phyloP scores from a whole-genome alignment of 768 basidiomycete species.

The Boletus bicolor region DNA sequence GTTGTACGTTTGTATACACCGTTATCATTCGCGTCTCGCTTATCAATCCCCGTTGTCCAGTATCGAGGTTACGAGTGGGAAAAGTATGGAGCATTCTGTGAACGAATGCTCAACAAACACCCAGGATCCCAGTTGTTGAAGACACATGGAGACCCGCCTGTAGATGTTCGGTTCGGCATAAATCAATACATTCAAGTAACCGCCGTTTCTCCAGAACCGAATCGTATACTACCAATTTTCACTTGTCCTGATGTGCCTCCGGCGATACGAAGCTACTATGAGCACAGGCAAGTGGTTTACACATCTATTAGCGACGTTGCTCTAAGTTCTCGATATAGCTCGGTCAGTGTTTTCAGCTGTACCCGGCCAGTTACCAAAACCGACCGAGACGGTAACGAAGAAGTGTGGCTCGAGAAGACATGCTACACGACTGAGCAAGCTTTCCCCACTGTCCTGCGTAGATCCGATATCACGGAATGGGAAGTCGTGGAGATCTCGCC shows the following conservation, averaged over 20 bases:
- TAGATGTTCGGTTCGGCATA: conserved; percentile 73
- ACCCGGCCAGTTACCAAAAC: conserved; percentile 64
- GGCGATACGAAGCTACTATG: conserved; percentile 80
- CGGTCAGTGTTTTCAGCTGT: conserved; percentile 79
- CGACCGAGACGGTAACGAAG: conserved; percentile 63
- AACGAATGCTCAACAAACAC: conserved; percentile 88
- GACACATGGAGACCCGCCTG: conserved; percentile 68
- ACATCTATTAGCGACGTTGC: neutral
- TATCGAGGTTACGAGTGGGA: conserved; percentile 97
- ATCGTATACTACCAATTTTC: conserved; percentile 74
- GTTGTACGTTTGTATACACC: conserved; percentile 52
- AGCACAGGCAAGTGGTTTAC: conserved; percentile 59
- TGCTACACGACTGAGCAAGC: conserved; percentile 81
- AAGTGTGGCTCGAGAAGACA: conserved; percentile 87
- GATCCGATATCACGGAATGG: conserved; percentile 78
- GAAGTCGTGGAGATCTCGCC: conserved; percentile 80
- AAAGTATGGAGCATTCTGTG: conserved; percentile 85
- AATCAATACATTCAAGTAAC: conserved; percentile 90
- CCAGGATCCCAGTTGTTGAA: conserved; percentile 80
- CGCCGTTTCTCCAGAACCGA: conserved; percentile 80
- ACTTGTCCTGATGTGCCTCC: conserved; percentile 79
- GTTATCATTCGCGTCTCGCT: neutral
- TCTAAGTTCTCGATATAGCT: conserved; percentile 43
- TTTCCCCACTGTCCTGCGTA: conserved; percentile 87
- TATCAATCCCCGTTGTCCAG: conserved; percentile 35